These are phyloP conservation scores for Haplographium delicatum DNA, from an alignment of 495 filamentous ascomycete genomes.

Conservation along the genomic window DNA sequence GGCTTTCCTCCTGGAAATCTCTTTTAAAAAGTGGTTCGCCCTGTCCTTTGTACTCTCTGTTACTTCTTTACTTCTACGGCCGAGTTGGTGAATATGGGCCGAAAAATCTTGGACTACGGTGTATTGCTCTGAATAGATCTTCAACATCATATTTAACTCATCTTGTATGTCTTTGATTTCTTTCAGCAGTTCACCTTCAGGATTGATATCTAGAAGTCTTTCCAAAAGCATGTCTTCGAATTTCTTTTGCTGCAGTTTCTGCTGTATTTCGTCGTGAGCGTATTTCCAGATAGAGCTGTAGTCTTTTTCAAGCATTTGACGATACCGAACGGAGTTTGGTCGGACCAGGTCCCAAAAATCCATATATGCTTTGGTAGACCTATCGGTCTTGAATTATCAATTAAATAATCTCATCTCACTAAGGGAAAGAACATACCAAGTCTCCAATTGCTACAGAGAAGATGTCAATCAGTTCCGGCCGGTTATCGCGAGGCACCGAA, in stretches of 20 bases:
- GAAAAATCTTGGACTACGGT: slow-evolving; percentile 52
- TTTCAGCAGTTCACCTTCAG: slow-evolving; percentile 57
- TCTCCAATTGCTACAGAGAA: slow-evolving; percentile 51
- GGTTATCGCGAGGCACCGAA: slow-evolving; percentile 50
- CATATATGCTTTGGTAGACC: slow-evolving; percentile 32
- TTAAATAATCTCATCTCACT: slow-evolving; percentile 23
- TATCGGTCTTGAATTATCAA: slow-evolving; percentile 32
- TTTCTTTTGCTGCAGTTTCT: slow-evolving; percentile 1
- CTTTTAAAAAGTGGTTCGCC: slow-evolving; percentile 11
- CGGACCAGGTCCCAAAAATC: no score
- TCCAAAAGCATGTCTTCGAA: slow-evolving; percentile 27
- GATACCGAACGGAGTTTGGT: no score
- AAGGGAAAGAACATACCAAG: slow-evolving; percentile 1
- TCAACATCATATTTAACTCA: slow-evolving; percentile 66
- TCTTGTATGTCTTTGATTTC: slow-evolving; percentile 71
- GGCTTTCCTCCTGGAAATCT: slow-evolving; percentile 4
- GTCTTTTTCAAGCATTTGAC: no score
- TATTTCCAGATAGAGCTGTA: slow-evolving; percentile 31
- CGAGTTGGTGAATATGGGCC: slow-evolving; percentile 30
- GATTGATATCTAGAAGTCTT: slow-evolving; percentile 60
- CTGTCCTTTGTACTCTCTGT: slow-evolving; percentile 12
- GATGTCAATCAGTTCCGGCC: slow-evolving; percentile 64
- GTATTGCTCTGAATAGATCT: slow-evolving; percentile 52
- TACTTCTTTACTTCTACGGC: slow-evolving; percentile 15
- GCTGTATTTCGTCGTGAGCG: slow-evolving; percentile 16